Percentiles rank a stretch among this genome's conserved stretches.
Evolutionary conservation across 192 early-diverging fungal genomes (phyloP).

Genomic region (Coemansia sp.): DNA sequence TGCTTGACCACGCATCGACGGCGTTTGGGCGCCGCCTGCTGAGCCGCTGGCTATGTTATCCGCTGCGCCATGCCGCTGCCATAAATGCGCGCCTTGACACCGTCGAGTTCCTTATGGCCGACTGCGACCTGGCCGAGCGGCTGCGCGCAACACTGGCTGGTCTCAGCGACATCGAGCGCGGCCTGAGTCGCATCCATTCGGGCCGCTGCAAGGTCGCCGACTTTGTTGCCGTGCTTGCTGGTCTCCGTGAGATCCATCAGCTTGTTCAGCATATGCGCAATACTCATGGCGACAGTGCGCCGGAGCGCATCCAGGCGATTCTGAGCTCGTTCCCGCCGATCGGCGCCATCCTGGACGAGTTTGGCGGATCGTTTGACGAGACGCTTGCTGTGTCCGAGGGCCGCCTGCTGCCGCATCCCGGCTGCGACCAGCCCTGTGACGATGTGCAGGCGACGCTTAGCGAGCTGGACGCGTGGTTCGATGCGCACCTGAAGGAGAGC

Average conservation of each 20-base stretch:
- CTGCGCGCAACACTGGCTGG: constrained; percentile 49
- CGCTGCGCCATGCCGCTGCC: constrained; percentile 62
- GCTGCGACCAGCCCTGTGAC: constrained; percentile 82
- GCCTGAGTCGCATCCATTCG: constrained; percentile 87
- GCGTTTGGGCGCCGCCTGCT: constrained; percentile 88
- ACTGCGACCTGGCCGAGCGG: constrained; percentile 54
- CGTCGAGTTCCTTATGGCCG: constrained; percentile 74
- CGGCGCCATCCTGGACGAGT: constrained; percentile 64
- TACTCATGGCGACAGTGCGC: constrained; percentile 1
- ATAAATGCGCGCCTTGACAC: constrained; percentile 89
- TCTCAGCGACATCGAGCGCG: constrained; percentile 87
- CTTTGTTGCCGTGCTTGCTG: constrained; percentile 67
- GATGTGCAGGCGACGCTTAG: constrained; percentile 57
- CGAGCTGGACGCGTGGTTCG: constrained; percentile 67
- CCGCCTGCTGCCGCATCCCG: constrained; percentile 65
- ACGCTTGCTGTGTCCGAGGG: constrained; percentile 59
- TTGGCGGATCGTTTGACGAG: constrained; percentile 74
- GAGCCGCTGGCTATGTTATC: constrained; percentile 86
- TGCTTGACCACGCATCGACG: constrained; percentile 81
- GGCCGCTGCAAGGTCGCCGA: constrained; percentile 83
- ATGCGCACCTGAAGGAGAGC: constrained; percentile 64
- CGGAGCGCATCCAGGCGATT: constrained; percentile 27
- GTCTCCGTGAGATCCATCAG: constrained; percentile 54
- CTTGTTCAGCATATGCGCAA: constrained; percentile 17
- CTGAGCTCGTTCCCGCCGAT: constrained; percentile 61